Base-by-base conservation (phyloP, 164 flowering plant species). In the Vitis rotundifolia region DNA sequence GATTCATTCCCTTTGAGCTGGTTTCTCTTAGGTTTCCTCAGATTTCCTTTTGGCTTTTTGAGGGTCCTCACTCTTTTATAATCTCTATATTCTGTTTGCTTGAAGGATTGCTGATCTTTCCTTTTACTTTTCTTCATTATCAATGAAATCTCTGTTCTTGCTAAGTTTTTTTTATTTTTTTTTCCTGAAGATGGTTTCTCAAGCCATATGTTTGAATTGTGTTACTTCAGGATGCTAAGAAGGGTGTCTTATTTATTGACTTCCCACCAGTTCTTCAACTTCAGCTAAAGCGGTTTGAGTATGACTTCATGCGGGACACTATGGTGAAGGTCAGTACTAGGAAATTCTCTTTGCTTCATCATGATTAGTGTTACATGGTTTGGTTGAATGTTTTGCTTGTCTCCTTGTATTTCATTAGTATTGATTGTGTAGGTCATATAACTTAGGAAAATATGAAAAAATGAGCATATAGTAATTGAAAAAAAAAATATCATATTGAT, bases 181-280 rank as follows among this genome's bases (percentile, higher is more conserved):
- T 37, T 37, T 37, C 7, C 44, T 37, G 44, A 59, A 50, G 28
- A 54, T 61, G 29, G 18, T 31, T 37, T 51, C 47, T 69, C 31
- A 61, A 54, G 37, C 19, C 5, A 60, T 50, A 11, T 67, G 55
- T 5, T 71, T 19, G 26, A 16, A 53, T 64, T 68, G 5, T 72
- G 49, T 62, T 52, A 7, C 73, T 77, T 63, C 86, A 87, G 91
- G 91, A 87, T 85, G 91, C 91, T 44, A 84, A 82, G 80, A 87
- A 85, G 77, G 91, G 89, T 18, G 91, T 87, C 62, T 68, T 77
- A 53, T 84, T 84, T 75, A 84, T 80, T 55, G 85, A 84, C 68
- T 84, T 84, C 53, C 87, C 87, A 8, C 91, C 91, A 29, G 91
- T 87, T 47, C 91, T 87, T 72, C 91, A 87, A 73, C 85, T 85